These are phyloP conservation scores for Zygoascus meyerae DNA, from an alignment of 1,139 yeast species.

Conservation along the genomic window DNA sequence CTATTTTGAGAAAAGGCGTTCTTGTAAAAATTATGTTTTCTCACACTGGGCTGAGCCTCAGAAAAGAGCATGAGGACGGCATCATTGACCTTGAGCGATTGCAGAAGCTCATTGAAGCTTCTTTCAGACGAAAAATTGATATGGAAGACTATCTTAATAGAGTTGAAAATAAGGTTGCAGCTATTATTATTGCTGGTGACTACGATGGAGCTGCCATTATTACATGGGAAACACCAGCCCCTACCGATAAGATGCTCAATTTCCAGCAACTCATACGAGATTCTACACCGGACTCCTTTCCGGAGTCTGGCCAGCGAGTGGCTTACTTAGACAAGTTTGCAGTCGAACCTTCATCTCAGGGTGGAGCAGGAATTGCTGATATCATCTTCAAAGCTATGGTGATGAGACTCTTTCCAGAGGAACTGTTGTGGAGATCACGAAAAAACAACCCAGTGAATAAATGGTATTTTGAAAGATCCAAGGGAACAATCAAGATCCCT, in stretches of 20 bases:
- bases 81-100: conserved; percentile 53
- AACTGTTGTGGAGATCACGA: conserved; percentile 85
- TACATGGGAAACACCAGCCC: conserved; percentile 57
- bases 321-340: conserved; percentile 93
- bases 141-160: conserved; percentile 58
- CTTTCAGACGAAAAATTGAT: conserved; percentile 69
- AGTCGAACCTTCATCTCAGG: conserved; percentile 74
- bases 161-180: conserved; percentile 61
- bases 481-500: conserved; percentile 55
- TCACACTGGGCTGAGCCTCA: conserved; percentile 37
- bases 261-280: conserved; percentile 2
- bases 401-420: conserved; percentile 59
- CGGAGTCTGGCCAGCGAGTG: conserved; percentile 17
- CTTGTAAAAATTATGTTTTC: conserved; percentile 50
- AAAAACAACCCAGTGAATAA: conserved; percentile 84
- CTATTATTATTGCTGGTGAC: conserved; percentile 80
- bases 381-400: conserved; percentile 77
- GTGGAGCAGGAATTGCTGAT: conserved; percentile 91
- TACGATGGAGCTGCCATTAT: conserved; percentile 93
- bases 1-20: conserved; percentile 74
- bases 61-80: conserved; percentile 43
- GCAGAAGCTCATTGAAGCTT: conserved; percentile 61
- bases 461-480: conserved; percentile 93
- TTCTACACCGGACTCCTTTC: conserved; percentile 1
- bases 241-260: conserved; percentile 12